phyloP scores from a whole-genome alignment of 2,329 filamentous ascomycete genomes.

The Akanthomyces muscarius region DNA sequence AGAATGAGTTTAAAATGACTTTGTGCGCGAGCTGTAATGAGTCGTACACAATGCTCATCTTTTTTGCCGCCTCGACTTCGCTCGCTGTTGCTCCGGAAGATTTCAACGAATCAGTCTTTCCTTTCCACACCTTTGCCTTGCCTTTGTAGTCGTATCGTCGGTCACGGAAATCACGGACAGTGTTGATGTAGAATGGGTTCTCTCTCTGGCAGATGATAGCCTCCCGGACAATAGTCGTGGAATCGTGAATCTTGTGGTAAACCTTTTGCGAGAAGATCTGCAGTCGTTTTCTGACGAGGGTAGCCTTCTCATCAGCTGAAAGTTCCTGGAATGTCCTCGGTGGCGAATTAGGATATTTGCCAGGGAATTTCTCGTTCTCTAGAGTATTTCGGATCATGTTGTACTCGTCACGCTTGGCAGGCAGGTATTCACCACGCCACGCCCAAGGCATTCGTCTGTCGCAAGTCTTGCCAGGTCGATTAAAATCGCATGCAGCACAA shows the following conservation, averaged over 20 bases:
- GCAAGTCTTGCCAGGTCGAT: conserved; percentile 93
- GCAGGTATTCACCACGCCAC: conserved; percentile 96
- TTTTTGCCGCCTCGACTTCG: conserved; percentile 92
- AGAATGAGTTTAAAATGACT: conserved; percentile 98
- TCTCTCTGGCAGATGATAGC: conserved; percentile 98
- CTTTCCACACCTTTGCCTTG: conserved; percentile 97
- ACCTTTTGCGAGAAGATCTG: conserved; percentile 97
- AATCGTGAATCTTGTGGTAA: conserved; percentile 98
- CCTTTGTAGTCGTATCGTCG: conserved; percentile 98
- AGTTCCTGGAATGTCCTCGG: conserved; percentile 76
- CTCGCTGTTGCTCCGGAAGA: conserved; percentile 67
- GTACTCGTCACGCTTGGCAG: conserved; percentile 95
- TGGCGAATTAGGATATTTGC: conserved; percentile 67
- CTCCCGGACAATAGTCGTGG: conserved; percentile 85
- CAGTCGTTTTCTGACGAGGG: conserved; percentile 76
- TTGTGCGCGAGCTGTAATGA: conserved; percentile 96
- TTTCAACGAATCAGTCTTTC: conserved; percentile 85
- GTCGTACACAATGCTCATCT: conserved; percentile 96
- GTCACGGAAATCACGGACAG: conserved; percentile 92
- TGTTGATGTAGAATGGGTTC: conserved; percentile 97
- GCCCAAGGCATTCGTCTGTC: conserved; percentile 93
- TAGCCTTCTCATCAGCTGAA: conserved; percentile 74
- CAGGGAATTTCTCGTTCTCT: conserved; percentile 89
- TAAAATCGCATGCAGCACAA: conserved; percentile 97
- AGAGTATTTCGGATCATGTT: conserved; percentile 96